A percentile compares a stretch with the other conserved stretches of the same genome.
Conservation (phyloP, 1,284 basidiomycete genomes). For the Pseudozyma flocculosa region DNA sequence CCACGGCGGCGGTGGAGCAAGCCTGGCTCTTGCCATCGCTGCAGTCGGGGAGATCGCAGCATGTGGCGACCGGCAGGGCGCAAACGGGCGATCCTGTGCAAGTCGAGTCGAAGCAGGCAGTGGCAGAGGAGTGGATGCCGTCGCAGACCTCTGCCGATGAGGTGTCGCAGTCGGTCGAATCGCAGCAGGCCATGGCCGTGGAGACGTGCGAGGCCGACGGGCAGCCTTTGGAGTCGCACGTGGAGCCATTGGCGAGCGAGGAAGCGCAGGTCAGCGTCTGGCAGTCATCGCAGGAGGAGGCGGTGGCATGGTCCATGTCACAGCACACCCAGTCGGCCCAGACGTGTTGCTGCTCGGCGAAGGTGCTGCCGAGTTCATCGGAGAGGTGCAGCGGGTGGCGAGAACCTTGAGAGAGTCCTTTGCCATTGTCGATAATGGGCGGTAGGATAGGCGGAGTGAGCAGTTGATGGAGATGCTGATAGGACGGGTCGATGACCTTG, state of each 20-base stretch:
- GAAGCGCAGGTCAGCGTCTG: no score
- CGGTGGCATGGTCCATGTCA: no score
- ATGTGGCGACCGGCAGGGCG: constrained; percentile 12
- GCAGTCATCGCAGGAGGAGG: no score
- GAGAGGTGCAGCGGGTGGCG: no score
- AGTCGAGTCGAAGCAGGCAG: constrained; percentile 7
- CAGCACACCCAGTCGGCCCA: no score
- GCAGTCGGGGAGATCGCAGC: constrained; percentile 5
- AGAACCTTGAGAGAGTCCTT: no score
- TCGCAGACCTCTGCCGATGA: constrained; percentile 3
- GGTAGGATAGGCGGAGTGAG: no score
- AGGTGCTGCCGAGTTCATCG: no score
- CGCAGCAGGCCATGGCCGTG: constrained; percentile 17
- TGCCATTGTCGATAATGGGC: no score
- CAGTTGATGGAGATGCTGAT: no score
- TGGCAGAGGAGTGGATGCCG: background rate
- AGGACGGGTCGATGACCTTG: no score
- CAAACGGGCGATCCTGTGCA: constrained; percentile 15
- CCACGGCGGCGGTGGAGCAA: background rate
- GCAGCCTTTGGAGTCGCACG: constrained; percentile 17
- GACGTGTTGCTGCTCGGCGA: no score
- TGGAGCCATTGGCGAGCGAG: background rate
- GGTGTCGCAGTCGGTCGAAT: constrained; percentile 10
- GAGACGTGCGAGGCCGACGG: constrained; percentile 10
- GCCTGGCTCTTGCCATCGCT: constrained; percentile 12